Evolutionary conservation across 257 asterid genomes (phyloP), one percentile per base, ranked within the genome.

Genomic region (Solanum peruvianum): DNA sequence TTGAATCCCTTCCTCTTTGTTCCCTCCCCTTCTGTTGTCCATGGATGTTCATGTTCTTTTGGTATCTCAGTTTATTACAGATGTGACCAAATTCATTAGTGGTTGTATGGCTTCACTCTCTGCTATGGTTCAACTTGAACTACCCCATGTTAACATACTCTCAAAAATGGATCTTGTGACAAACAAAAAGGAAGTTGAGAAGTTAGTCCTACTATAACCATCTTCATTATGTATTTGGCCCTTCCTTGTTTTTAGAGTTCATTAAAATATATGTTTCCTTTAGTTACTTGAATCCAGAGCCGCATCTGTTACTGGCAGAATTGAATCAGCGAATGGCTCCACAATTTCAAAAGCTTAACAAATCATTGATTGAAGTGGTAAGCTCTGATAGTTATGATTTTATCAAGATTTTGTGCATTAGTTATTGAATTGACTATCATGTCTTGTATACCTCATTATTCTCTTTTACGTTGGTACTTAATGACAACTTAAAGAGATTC

Each of bases 31-130:
- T 82, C 15, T 86, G 45, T 47, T 76, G 27, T 23, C 44, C 64
- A 49, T 35, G 71, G 35, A 67, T 86, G 69, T 88, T 83, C 88
- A 45, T 69, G 62, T 88, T 67, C 25, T 77, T 88, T 87, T 85
- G 69, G 39, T 83, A 7, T 73, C 27, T 75, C 89, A 95, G 99
- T 97, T 97, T 90, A 93, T 97, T 58, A 96, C 99, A 85, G 99
- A 97, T 88, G 99, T 96, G 90, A 94, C 99, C 96, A 97, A 97
- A 94, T 97, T 97, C 90, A 94, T 96, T 15, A 97, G 99, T 89
- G 99, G 99, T 31, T 97, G 99, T 86, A 96, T 97, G 99, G 90
- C 99, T 85, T 96, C 99, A 66, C 99, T 97, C 90, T 97, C 99
- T 84, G 98, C 98, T 16, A 97, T 95, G 99, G 93, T 97, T 89